A percentile compares a stretch with the other conserved stretches of the same genome.
Evolutionary conservation across 768 basidiomycete species (phyloP).

Genomic region (Mycena leptocephala): DNA sequence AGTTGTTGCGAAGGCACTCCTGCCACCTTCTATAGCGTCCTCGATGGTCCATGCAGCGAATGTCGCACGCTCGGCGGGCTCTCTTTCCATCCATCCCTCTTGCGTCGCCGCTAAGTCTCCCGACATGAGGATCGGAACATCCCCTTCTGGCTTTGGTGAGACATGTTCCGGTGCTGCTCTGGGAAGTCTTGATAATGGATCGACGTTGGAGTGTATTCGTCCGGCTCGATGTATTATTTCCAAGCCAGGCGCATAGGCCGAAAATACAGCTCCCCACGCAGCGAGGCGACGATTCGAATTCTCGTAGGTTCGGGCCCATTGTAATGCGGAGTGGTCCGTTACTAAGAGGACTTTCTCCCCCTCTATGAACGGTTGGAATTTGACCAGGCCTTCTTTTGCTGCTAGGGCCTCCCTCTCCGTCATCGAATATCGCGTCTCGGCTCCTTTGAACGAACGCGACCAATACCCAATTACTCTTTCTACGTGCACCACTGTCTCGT

Average conservation of each 20-base stretch:
- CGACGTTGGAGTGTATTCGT: conserved; percentile 46
- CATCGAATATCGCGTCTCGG: background rate
- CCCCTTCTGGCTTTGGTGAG: background rate
- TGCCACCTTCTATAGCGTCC: background rate
- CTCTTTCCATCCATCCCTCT: background rate
- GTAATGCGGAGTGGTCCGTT: too few species aligned
- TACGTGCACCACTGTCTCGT: conserved; percentile 20
- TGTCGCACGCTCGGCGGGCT: background rate
- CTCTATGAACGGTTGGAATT: conserved; percentile 1
- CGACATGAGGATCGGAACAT: background rate
- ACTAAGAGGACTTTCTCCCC: too few species aligned
- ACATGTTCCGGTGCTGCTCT: too few species aligned
- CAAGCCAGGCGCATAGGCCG: conserved; percentile 40
- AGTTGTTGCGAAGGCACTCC: background rate
- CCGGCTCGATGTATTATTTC: conserved; percentile 46
- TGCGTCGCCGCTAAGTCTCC: background rate
- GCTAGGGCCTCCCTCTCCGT: too few species aligned
- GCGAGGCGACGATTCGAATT: too few species aligned
- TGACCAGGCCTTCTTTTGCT: too few species aligned
- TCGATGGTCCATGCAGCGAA: background rate
- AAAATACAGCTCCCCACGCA: conserved; percentile 43
- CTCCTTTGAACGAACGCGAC: too few species aligned
- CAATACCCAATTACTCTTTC: conserved; percentile 41
- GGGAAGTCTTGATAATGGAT: too few species aligned
- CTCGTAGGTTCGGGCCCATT: too few species aligned